Evolutionary conservation across 768 basidiomycete species (phyloP), one percentile per base, ranked within the genome.

Genomic region (Ramaria sp.): DNA sequence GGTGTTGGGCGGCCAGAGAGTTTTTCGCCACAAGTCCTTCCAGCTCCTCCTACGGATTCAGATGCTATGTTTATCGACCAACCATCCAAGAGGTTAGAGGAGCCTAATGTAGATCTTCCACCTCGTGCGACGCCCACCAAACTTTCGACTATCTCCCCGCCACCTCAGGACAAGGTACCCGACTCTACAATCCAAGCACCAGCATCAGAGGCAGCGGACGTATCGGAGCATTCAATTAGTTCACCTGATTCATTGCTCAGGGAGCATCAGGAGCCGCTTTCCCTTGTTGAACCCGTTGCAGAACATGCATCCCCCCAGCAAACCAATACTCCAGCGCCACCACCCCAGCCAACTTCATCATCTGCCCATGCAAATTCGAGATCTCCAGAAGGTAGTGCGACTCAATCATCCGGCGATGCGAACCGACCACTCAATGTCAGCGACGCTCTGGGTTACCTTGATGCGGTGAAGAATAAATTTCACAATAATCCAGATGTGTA

Each of bases 391-490:
- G 45, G 24, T 9, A 27, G 9, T 25, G 8, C 48, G 27, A 48
- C 7, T 24, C 48, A 50, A 36, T 10, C 48, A 4, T 30, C 34
- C 16, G 56, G 25, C 0, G 53, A 48, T 41, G 60, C 64, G n/a
- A 67, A 62, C 20, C 72, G 91, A 18, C 87, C 87, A 32, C 74
- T 95, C 65, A 93, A 95, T 64, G 92, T 95, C 61, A 86, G 88
- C 37, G 92, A 96, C 70, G 92, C 92, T 30, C 77, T 96, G 68
- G 85, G 83, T 63, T 96, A 96, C 63, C 81, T 96, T 60, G 92
- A 96, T 66, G 88, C 89, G 25, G 92, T 96, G 71, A 96, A 95
- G 73, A 75, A 80, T 41, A 88, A 92, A 71, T 96, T 95, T 67
- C 76, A 81, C 44, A 85, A 89, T 65, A 82, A 83, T 66, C 92